These are phyloP conservation scores for Acacia confusa DNA, from an alignment of 306 rosid genomes.

Conservation along the genomic window DNA sequence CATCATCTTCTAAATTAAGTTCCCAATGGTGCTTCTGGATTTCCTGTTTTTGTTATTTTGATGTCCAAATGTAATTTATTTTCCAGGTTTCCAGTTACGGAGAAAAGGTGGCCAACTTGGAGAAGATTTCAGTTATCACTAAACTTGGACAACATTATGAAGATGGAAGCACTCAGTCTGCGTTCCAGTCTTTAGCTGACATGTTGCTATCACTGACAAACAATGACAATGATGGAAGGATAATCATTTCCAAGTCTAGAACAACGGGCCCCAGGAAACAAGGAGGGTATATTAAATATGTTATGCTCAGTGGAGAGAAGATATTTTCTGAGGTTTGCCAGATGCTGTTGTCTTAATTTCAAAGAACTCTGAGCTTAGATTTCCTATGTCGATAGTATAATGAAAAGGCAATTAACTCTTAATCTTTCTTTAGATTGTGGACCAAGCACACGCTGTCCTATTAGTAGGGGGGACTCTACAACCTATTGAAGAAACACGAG, in stretches of 20 bases:
- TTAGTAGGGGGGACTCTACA: conserved; percentile 93
- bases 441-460: conserved; percentile 84
- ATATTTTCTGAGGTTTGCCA: conserved; percentile 84
- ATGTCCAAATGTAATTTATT: conserved; percentile 31
- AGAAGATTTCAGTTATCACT: conserved; percentile 34
- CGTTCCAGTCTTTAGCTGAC: conserved; percentile 76
- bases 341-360: conserved; percentile 27
- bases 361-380: conserved; percentile 6
- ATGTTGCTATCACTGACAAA: conserved; percentile 72
- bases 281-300: conserved; percentile 77
- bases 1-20: conserved; percentile 14
- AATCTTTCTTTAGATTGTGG: conserved; percentile 62
- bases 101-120: conserved; percentile 53
- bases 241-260: conserved; percentile 70
- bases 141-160: conserved; percentile 37
- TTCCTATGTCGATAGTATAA: conserved; percentile 22
- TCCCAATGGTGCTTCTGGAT: conserved; percentile 19
- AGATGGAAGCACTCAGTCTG: conserved; percentile 72
- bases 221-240: conserved; percentile 79
- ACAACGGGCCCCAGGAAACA: conserved; percentile 43
- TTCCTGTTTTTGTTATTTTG: conserved; percentile 17
- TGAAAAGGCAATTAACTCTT: conserved; percentile 32
- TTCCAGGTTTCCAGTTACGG: conserved; percentile 84
- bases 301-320: conserved; percentile 90
- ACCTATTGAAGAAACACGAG: conserved; percentile 93